Percentiles rank a stretch among this genome's conserved stretches.
phyloP scores from a whole-genome alignment of 805 yeast genomes.

The Yarrowia osloensis region DNA sequence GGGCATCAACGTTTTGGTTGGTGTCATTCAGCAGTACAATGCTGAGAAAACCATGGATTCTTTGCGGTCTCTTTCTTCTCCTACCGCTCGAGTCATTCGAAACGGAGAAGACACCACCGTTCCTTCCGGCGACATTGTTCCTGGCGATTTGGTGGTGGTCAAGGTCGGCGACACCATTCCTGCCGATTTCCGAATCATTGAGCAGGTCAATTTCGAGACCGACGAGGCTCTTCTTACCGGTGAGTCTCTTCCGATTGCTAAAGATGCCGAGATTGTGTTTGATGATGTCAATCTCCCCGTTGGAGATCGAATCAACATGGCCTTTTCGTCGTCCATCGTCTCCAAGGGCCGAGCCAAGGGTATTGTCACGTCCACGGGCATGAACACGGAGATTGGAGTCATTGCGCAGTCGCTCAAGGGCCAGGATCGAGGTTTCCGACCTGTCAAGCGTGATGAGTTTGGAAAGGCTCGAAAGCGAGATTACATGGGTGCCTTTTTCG shows the following conservation, averaged over 20 bases:
- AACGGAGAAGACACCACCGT: constrained; percentile 58
- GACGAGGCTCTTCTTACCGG: constrained; percentile 70
- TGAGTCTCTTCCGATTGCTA: constrained; percentile 65
- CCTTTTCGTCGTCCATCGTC: constrained; percentile 66
- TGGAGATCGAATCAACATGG: constrained; percentile 75
- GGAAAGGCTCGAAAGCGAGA: constrained; percentile 43
- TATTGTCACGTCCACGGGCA: constrained; percentile 66
- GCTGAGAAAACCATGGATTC: constrained; percentile 83
- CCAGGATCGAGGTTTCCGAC: constrained; percentile 46
- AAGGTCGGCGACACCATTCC: constrained; percentile 76
- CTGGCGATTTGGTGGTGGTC: constrained; percentile 68
- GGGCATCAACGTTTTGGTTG: constrained; percentile 62
- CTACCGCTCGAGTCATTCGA: constrained; percentile 68
- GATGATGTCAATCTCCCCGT: constrained; percentile 51
- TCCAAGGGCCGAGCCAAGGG: constrained; percentile 76
- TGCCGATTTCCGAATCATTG: constrained; percentile 66
- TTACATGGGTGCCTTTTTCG: constrained; percentile 48
- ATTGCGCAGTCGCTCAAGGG: constrained; percentile 63
- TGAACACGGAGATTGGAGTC: constrained; percentile 70
- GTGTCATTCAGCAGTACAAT: constrained; percentile 67
- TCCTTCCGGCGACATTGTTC: constrained; percentile 65
- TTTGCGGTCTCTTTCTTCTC: constrained; percentile 63
- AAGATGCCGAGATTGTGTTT: constrained; percentile 49
- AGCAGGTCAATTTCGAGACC: constrained; percentile 64
- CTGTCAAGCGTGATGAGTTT: constrained; percentile 49